Evolutionary conservation across 805 yeast species (phyloP).

Genomic region (Yarrowia osloensis): DNA sequence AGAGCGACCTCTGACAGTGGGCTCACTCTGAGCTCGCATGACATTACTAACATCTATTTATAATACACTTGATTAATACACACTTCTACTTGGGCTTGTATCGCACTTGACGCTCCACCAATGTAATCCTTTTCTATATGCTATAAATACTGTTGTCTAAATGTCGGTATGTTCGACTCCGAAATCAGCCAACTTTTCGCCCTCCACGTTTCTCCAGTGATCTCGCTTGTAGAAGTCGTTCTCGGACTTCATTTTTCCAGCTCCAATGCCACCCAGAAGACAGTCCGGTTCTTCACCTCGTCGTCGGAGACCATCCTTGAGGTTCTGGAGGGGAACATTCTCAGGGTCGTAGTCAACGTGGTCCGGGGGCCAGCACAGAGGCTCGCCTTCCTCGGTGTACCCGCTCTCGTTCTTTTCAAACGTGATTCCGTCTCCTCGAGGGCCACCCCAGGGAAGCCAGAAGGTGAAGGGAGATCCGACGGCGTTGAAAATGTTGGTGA

Average conservation of each 20-base stretch:
- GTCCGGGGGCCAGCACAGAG: conserved; percentile 85
- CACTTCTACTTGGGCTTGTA: too few species aligned
- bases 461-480: conserved; percentile 57
- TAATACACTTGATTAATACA: neutral
- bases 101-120: too few species aligned
- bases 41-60: neutral
- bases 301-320: conserved; percentile 7
- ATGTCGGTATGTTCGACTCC: conserved; percentile 67
- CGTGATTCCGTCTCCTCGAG: conserved; percentile 59
- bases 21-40: too few species aligned
- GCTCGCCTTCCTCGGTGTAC: conserved; percentile 52
- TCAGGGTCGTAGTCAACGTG: conserved; percentile 40
- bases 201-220: conserved; percentile 74
- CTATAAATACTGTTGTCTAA: conserved; percentile 9
- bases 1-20: too few species aligned
- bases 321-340: neutral
- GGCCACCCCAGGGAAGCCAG: conserved; percentile 76
- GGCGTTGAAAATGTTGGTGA: conserved; percentile 53
- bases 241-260: neutral
- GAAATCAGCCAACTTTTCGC: conserved; percentile 81
- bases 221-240: conserved; percentile 42
- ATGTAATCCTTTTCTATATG: neutral
- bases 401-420: conserved; percentile 56
- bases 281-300: conserved; percentile 21
- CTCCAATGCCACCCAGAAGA: conserved; percentile 6